A percentile compares a stretch with the other conserved stretches of the same genome.
Conservation (phyloP, 208 protist genomes). For the Lotmaria passim region DNA sequence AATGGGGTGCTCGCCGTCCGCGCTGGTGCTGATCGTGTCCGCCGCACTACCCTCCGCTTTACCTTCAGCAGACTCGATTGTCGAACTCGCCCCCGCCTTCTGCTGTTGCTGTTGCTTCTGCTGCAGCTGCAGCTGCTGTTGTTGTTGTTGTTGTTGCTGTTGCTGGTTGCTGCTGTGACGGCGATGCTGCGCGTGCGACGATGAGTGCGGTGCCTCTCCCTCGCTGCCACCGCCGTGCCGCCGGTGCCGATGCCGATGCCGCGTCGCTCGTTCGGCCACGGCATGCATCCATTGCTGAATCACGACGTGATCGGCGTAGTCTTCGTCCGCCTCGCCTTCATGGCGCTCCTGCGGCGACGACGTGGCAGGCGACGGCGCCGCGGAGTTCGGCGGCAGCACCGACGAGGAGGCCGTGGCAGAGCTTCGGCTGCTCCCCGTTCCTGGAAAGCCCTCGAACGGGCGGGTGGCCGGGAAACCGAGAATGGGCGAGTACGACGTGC, state of each 20-base stretch:
- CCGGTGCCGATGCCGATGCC: neutral
- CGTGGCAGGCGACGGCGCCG: neutral
- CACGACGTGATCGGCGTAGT: constrained; percentile 23
- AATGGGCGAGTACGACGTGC: constrained; percentile 1
- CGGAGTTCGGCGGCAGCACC: constrained; percentile 4
- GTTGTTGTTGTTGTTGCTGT: no score
- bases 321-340: constrained; percentile 14
- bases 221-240: neutral
- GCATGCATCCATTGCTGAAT: constrained; percentile 21
- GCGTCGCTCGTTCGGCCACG: constrained; percentile 3
- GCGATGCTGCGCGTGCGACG: no score
- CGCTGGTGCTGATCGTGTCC: neutral
- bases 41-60: neutral
- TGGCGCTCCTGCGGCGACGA: constrained; percentile 11
- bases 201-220: no score
- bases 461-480: neutral
- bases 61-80: neutral
- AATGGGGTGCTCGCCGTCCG: neutral
- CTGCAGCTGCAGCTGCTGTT: neutral
- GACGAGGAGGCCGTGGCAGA: neutral
- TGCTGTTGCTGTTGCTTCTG: no score
- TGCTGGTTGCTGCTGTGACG: no score
- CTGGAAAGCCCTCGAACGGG: neutral
- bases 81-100: neutral
- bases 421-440: neutral